phyloP scores from a whole-genome alignment of 208 protist genomes.

The Leishmania major region DNA sequence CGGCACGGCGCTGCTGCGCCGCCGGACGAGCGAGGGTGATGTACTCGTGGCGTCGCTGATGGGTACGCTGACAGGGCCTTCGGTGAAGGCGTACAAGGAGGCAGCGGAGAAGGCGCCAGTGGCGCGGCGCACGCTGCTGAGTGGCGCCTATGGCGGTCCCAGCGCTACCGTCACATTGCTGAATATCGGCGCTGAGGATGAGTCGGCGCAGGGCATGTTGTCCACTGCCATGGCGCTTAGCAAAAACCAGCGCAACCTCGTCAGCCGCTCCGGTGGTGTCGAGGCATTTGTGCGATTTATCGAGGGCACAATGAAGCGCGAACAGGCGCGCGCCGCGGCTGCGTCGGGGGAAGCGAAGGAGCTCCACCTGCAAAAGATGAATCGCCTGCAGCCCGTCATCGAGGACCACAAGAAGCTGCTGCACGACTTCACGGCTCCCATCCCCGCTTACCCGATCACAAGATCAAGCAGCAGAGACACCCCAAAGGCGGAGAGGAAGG shows the following conservation, averaged over 20 bases:
- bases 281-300: conserved; percentile 39
- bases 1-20: conserved; percentile 38
- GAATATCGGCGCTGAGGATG: conserved; percentile 37
- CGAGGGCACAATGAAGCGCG: conserved; percentile 34
- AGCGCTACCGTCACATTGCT: conserved; percentile 42
- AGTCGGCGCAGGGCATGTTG: conserved; percentile 33
- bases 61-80: conserved; percentile 34
- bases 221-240: conserved; percentile 29
- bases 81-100: conserved; percentile 38
- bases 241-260: conserved; percentile 41
- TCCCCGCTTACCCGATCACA: conserved; percentile 32
- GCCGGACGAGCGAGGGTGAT: conserved; percentile 28
- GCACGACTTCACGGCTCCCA: conserved; percentile 28
- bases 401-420: conserved; percentile 43
- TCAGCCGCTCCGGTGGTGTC: conserved; percentile 41
- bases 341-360: conserved; percentile 19
- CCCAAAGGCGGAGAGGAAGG: not conserved
- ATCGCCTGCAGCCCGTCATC: conserved; percentile 36
- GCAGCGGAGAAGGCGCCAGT: conserved; percentile 23
- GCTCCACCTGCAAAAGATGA: conserved; percentile 32
- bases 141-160: conserved; percentile 40
- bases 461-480: conserved; percentile 2
- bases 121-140: conserved; percentile 28
- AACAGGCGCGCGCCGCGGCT: conserved; percentile 18
- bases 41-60: conserved; percentile 43